Evolutionary conservation across 2,329 filamentous ascomycete genomes (phyloP), one percentile per base, ranked within the genome.

Genomic region (Fonsecaea pedrosoi): DNA sequence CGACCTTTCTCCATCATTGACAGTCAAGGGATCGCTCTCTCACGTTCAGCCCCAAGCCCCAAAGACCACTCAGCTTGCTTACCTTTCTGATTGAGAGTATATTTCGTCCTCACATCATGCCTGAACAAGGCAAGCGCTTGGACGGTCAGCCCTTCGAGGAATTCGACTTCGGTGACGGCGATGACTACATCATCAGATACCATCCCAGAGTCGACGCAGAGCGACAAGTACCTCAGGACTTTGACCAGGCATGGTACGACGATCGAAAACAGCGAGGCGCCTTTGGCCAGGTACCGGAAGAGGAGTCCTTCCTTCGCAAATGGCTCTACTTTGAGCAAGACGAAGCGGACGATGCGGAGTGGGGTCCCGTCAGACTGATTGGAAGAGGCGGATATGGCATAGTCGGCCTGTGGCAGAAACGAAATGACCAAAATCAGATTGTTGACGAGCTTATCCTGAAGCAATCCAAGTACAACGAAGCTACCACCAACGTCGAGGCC

Each of bases 401-500:
- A 1, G 70, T 70, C 30, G 70, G 66, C n/a, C 56, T 69, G 0
- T 72, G 69, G 69, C 54, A 69, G 59, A 66, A 66, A 34, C 60
- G 64, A 38, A 38, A 70, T 30, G 48, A 38, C 7, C 18, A 64
- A 4, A 68, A 69, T 21, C 37, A 63, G 4, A 21, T 57, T 21
- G 18, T 70, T 2, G 70, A 72, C 40, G 65, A 68, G 53, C 40
- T 72, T 15, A 66, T 64, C 4, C 25, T 68, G 50, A 72, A 72
- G 57, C 54, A 70, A 40, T 30, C 34, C 32, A 13, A 21, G 2
- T 56, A 50, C 15, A n/a, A 30, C 35, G 3, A 8, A 34, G n/a
- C 38, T 3, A 13, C 34, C 35, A 42, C n/a, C 13, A 38, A 30
- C 4, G 42, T n/a, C 1, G 13, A 34, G 15, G 45, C 50, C 12